Evolutionary conservation across 2,329 filamentous ascomycete species (phyloP), one percentile per base, ranked within the genome.

Genomic region (Neopestalotiopsis sp.): DNA sequence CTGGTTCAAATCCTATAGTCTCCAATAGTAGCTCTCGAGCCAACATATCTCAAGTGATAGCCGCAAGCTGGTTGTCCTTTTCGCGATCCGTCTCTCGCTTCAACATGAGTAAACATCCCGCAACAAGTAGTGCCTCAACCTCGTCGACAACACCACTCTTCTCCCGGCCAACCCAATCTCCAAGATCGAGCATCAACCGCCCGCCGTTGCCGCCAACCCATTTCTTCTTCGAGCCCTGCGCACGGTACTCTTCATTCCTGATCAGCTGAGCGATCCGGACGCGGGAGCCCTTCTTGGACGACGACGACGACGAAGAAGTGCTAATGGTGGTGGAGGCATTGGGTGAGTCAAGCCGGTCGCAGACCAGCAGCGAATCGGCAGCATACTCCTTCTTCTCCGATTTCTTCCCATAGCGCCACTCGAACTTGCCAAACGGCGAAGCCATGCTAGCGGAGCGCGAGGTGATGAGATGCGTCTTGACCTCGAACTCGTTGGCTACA

Each of bases 401-500:
- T 17, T 52, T 38, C 20, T 42, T 64, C 30, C 67, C 69, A 65
- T 70, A 70, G 56, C 69, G 69, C 69, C 69, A 70, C 67, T 70
- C 67, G 45, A 70, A 69, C 40, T 34, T 69, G 32, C 69, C 69
- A 65, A 62, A 65, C 38, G 67, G 63, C 34, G 69, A 69, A 24
- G 40, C 69, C 34, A 70, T 56, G 64, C 40, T 40, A n/a, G 56
- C 34, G 42, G 63, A 56, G 42, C 69, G 69, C 64, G 67, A 69
- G 67, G 45, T 49, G 24, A 70, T 66, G 42, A 40, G 69, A 67
- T 61, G 68, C 30, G 52, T 70, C 45, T 66, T 68, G 59, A 70
- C 68, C 49, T 69, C 67, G 30, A 70, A 60, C 45, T 69, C 67
- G 49, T 67, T 61, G 30, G 52, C 40, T 17, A 66, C 42, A 14